Conservation (phyloP, 768 basidiomycete species). For the Trametes villosa region DNA sequence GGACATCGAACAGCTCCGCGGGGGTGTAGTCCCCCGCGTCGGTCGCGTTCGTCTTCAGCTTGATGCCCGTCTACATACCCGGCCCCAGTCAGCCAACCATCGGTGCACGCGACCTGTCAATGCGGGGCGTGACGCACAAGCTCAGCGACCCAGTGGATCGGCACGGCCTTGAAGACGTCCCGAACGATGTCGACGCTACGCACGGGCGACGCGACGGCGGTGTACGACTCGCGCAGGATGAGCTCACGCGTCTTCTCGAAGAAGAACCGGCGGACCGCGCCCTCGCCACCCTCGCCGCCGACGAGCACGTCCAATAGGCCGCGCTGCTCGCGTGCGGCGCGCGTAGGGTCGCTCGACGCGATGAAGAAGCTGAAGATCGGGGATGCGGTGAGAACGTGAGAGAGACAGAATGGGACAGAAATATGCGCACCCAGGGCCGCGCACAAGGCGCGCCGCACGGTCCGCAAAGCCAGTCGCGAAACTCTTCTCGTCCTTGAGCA, state of each 20-base stretch:
- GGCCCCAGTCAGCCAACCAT: neutral
- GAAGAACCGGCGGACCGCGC: slow-evolving; percentile 64
- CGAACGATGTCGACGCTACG: slow-evolving; percentile 67
- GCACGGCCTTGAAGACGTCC: slow-evolving; percentile 66
- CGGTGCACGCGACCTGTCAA: neutral
- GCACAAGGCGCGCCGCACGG: slow-evolving; percentile 56
- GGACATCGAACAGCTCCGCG: slow-evolving; percentile 60
- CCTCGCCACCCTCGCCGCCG: slow-evolving; percentile 49
- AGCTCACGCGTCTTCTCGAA: slow-evolving; percentile 64
- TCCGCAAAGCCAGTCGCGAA: slow-evolving; percentile 56
- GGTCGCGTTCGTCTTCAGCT: slow-evolving; percentile 58
- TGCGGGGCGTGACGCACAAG: slow-evolving; percentile 51
- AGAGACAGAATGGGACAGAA: neutral
- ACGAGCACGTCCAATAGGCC: slow-evolving; percentile 53
- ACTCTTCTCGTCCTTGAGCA: slow-evolving; percentile 49
- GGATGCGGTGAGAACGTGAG: neutral
- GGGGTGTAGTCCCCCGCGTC: slow-evolving; percentile 66
- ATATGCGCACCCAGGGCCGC: slow-evolving; percentile 57
- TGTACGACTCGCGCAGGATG: slow-evolving; percentile 56
- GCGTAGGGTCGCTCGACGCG: slow-evolving; percentile 44
- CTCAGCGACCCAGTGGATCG: slow-evolving; percentile 72
- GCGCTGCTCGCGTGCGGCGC: slow-evolving; percentile 48
- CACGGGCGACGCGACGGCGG: slow-evolving; percentile 57
- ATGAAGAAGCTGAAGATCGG: slow-evolving; percentile 64
- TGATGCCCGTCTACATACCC: slow-evolving; percentile 76